Evolutionary conservation across 495 filamentous ascomycete genomes (phyloP).

Genomic region (Hypomontagnella submonticulosa): DNA sequence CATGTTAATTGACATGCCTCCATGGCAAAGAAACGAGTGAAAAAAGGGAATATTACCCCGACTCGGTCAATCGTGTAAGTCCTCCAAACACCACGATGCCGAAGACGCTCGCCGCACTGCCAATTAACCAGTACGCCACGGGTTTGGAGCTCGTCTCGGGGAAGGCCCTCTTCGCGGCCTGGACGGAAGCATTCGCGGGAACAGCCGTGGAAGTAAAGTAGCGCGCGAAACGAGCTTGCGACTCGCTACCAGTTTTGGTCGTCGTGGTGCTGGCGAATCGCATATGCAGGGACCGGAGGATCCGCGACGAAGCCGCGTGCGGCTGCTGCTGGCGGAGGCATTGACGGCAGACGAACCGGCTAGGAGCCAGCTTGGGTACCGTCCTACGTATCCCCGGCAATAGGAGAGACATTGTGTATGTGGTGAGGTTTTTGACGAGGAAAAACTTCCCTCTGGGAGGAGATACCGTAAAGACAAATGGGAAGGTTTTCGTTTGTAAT

Average conservation of each 20-base stretch:
- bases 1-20: background rate
- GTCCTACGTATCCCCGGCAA: slow-evolving; percentile 63
- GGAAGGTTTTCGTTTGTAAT: slow-evolving; percentile 44
- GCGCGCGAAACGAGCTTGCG: slow-evolving; percentile 39
- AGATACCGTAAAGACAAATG: slow-evolving; percentile 25
- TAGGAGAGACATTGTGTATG: slow-evolving; percentile 56
- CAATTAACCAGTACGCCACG: slow-evolving; percentile 93
- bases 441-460: slow-evolving; percentile 1
- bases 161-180: slow-evolving; percentile 57
- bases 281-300: slow-evolving; percentile 40
- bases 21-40: background rate
- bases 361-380: slow-evolving; percentile 63
- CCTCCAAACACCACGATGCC: slow-evolving; percentile 97
- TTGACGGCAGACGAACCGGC: slow-evolving; percentile 72
- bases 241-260: slow-evolving; percentile 11
- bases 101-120: slow-evolving; percentile 90
- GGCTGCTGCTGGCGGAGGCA: slow-evolving; percentile 61
- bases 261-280: slow-evolving; percentile 33
- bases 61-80: slow-evolving; percentile 92
- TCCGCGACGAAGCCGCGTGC: slow-evolving; percentile 42
- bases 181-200: slow-evolving; percentile 26
- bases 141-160: slow-evolving; percentile 75
- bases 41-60: slow-evolving; percentile 71
- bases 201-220: slow-evolving; percentile 57
- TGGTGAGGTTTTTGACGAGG: slow-evolving; percentile 16